Percentiles rank a stretch among this genome's conserved stretches.
Conservation (phyloP, 352 stramenopile genomes). For the Globisporangium solare region DNA sequence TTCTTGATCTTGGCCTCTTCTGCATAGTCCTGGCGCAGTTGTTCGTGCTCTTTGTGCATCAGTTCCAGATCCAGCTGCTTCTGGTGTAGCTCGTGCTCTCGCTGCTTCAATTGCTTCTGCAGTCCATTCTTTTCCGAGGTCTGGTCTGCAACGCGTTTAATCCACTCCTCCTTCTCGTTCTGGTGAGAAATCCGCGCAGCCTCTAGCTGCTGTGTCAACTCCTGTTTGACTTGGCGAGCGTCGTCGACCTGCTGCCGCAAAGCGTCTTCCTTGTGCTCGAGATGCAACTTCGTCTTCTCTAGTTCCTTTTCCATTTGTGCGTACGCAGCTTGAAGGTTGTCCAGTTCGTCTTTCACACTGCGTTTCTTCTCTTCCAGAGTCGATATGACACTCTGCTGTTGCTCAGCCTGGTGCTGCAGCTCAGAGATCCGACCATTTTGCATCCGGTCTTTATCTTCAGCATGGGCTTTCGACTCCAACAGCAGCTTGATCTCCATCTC, state of each 20-base stretch:
- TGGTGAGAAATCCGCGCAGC: conserved; percentile 29
- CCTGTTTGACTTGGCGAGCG: conserved; percentile 26
- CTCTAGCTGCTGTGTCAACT: conserved; percentile 35
- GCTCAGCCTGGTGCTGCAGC: conserved; percentile 27
- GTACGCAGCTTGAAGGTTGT: conserved; percentile 23
- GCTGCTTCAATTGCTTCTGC: conserved; percentile 49
- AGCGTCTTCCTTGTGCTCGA: conserved; percentile 41
- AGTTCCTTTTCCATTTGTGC: conserved; percentile 38
- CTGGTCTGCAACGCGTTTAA: conserved; percentile 56
- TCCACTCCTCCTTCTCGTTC: conserved; percentile 54
- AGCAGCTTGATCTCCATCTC: conserved; percentile 39
- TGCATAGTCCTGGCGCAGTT: conserved; percentile 32
- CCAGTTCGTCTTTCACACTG: conserved; percentile 20
- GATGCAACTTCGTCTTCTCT: conserved; percentile 42
- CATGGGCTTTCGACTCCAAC: conserved; percentile 35
- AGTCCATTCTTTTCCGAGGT: conserved; percentile 47
- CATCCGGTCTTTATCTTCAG: conserved; percentile 51
- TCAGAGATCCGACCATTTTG: conserved; percentile 36
- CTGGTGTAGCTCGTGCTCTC: conserved; percentile 31
- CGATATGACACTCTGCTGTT: conserved; percentile 28
- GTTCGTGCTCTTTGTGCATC: conserved; percentile 35
- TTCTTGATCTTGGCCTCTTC: conserved; percentile 22
- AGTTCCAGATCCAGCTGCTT: conserved; percentile 37
- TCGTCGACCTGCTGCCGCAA: conserved; percentile 30
- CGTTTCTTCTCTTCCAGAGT: conserved; percentile 34